Conservation (phyloP, 176 grass and related monocot genomes). For the Olyra latifolia region DNA sequence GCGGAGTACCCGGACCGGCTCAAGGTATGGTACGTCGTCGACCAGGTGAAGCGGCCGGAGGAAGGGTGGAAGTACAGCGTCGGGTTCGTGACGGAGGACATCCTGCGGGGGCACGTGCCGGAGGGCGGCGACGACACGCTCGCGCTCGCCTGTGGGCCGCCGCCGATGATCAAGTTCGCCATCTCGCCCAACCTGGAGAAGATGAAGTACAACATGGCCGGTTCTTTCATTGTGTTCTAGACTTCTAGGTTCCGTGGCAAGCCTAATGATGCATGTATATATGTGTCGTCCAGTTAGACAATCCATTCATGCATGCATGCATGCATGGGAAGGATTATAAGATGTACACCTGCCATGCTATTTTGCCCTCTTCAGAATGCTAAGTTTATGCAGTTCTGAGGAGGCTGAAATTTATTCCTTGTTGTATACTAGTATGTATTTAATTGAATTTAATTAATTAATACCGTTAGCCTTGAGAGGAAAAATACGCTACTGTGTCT, state of each 20-base stretch:
- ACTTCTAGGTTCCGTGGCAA: conserved; percentile 38
- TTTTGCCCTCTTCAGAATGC: conserved; percentile 22
- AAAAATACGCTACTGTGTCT: neutral
- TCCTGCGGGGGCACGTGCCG: conserved; percentile 67
- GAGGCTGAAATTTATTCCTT: conserved; percentile 1
- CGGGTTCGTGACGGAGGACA: conserved; percentile 61
- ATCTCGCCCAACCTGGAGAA: conserved; percentile 86
- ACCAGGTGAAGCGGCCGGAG: conserved; percentile 61
- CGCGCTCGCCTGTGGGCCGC: conserved; percentile 82
- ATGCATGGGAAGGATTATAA: neutral
- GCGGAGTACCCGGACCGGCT: conserved; percentile 53
- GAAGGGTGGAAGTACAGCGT: conserved; percentile 81
- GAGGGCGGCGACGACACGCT: conserved; percentile 62
- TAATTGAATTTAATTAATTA: neutral
- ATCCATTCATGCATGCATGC: conserved; percentile 14
- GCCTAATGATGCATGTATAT: conserved; percentile 20
- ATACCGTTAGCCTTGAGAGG: neutral
- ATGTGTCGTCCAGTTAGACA: conserved; percentile 26
- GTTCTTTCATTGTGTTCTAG: conserved; percentile 67
- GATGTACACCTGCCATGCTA: neutral
- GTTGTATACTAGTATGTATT: conserved; percentile 26
- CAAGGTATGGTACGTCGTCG: conserved; percentile 94
- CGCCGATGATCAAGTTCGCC: conserved; percentile 95
- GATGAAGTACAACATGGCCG: conserved; percentile 78
- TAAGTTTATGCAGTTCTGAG: neutral